Base-by-base conservation (phyloP, 2,329 filamentous ascomycete genomes). In the Sphaerulina vaccinii region DNA sequence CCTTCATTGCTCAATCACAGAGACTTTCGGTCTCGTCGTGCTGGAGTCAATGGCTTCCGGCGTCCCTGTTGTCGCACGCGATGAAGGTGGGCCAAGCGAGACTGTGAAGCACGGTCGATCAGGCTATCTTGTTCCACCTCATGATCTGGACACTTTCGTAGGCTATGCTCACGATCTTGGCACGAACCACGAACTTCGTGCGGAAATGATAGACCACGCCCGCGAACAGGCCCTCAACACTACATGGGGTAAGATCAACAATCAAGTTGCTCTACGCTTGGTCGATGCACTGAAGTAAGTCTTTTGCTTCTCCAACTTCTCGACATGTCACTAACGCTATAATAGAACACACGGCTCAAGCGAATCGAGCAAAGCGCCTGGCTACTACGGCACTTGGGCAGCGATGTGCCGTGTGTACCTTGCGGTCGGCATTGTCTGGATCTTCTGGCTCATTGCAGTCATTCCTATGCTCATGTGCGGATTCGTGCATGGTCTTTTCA, bases 161-260 rank as follows among this genome's bases (percentile, higher is more conserved):
- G 63, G 71, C 13, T 75, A 76, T 58, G 77, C 83, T 0, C 62
- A 77, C 33, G 62, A 74, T 50, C 70, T 87, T 0, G 74, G 76
- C 0, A 68, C 62, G 2, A 74, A 86, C 53, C 40, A 65, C 0
- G 49, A 57, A 0, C 65, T 80, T 13, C 74, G 81, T 6, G 44
- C 60, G 4, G 63, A 58, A 1, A 79, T 87, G 71, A 70, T 72
- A 2, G 51, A 53, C 0, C 71, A 74, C 7, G 78, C 82, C 1
- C 75, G 83, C 46, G 63, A 66, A 16, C 79, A 83, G 55, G 85
- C 84, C 0, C 79, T 79, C 54, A 75, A 83, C 42, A 83, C 81
- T 2, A 87, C 83, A 0, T 88, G 85, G 85, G 83, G 86, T 52
- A 84, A 80, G 70, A 85, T 87, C 67, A 85, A 86, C 70, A 85